A percentile compares a stretch with the other conserved stretches of the same genome.
phyloP scores from a whole-genome alignment of 2,329 filamentous ascomycete species.

The Fusarium sp. region DNA sequence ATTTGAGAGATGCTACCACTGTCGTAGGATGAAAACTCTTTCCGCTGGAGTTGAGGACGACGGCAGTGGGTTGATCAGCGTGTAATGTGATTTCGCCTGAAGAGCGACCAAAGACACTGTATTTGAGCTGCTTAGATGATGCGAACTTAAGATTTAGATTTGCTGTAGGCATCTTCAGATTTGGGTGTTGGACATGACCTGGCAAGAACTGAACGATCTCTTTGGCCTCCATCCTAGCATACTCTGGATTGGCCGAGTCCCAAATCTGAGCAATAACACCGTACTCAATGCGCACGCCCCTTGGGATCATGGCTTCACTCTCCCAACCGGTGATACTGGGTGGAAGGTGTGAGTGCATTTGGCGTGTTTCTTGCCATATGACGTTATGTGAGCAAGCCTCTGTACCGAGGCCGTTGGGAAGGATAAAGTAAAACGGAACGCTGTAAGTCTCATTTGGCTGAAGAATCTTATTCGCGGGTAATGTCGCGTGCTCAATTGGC shows the following conservation, averaged over 20 bases:
- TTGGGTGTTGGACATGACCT: background rate
- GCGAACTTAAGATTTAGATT: conserved; percentile 1
- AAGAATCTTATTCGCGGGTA: background rate
- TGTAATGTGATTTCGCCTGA: background rate
- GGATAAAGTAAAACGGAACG: conserved; percentile 17
- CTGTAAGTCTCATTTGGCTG: conserved; percentile 10
- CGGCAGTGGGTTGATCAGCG: background rate
- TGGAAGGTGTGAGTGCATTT: conserved; percentile 9
- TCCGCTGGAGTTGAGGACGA: background rate
- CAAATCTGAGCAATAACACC: conserved; percentile 20
- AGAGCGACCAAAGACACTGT: conserved; percentile 12
- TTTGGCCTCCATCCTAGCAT: conserved; percentile 16
- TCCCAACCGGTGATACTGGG: conserved; percentile 11
- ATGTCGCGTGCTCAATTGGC: conserved; percentile 1
- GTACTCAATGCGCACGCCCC: conserved; percentile 6
- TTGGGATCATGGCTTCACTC: conserved; percentile 8
- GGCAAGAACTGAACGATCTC: conserved; percentile 18
- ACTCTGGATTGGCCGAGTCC: conserved; percentile 9
- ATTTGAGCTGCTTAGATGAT: conserved; percentile 13
- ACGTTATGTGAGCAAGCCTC: conserved; percentile 19
- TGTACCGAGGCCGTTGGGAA: conserved; percentile 12
- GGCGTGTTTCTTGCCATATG: conserved; percentile 20
- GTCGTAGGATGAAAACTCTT: background rate
- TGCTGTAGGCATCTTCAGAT: background rate
- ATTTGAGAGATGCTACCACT: background rate